Evolutionary conservation across 805 yeast species (phyloP).

Genomic region (Ogataea saltuana): DNA sequence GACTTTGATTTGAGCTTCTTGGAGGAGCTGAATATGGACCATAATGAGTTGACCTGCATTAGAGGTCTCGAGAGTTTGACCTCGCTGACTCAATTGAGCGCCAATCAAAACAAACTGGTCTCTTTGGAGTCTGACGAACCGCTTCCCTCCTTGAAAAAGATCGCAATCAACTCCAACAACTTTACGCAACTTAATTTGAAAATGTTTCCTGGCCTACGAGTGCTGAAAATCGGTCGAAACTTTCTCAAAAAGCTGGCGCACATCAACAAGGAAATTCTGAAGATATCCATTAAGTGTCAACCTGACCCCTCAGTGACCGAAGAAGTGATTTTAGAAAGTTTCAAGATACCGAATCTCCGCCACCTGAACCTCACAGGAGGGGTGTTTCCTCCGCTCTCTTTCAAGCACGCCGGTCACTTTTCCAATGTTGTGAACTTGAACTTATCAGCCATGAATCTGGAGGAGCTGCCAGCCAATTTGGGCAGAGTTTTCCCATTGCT

Average conservation of each 20-base stretch:
- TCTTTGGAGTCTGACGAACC: constrained; percentile 21
- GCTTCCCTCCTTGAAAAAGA: constrained; percentile 39
- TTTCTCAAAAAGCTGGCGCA: constrained; percentile 30
- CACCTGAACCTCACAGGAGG: constrained; percentile 39
- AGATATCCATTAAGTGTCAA: constrained; percentile 45
- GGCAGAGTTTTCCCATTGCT: constrained; percentile 46
- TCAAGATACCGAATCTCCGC: constrained; percentile 29
- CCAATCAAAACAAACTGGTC: constrained; percentile 43
- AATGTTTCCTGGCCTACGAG: constrained; percentile 41
- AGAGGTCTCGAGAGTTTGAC: constrained; percentile 39
- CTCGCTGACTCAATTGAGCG: constrained; percentile 40
- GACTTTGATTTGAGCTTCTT: constrained; percentile 39
- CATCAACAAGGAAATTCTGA: constrained; percentile 40
- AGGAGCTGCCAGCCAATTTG: constrained; percentile 40
- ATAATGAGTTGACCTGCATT: constrained; percentile 40
- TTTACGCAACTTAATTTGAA: constrained; percentile 36
- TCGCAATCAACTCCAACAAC: constrained; percentile 41
- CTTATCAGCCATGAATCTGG: constrained; percentile 50
- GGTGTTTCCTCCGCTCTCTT: constrained; percentile 9
- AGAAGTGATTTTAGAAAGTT: constrained; percentile 20
- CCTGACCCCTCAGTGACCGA: constrained; percentile 24
- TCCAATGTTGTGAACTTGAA: constrained; percentile 41
- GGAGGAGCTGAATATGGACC: constrained; percentile 45
- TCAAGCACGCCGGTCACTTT: constrained; percentile 12
- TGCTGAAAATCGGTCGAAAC: constrained; percentile 47